A percentile compares a stretch with the other conserved stretches of the same genome.
phyloP scores from a whole-genome alignment of 495 filamentous ascomycete species.

The Poronia punctata region DNA sequence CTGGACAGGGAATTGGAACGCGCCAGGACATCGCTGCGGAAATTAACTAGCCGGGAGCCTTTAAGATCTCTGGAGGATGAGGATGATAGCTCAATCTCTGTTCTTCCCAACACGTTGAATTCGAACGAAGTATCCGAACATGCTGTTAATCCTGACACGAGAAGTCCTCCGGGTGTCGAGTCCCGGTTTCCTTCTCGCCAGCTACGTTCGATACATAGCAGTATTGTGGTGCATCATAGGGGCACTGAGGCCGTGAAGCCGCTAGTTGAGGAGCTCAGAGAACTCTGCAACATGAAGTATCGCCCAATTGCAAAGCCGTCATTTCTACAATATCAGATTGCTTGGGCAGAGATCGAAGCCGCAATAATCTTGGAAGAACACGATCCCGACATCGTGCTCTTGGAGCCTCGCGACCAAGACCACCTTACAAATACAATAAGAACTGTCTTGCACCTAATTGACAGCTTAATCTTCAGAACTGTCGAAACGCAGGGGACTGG shows the following conservation, averaged over 20 bases:
- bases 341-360: conserved; percentile 16
- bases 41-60: conserved; percentile 17
- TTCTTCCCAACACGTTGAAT: too few species aligned
- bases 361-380: conserved; percentile 16
- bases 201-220: too few species aligned
- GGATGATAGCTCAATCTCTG: too few species aligned
- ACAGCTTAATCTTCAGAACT: conserved; percentile 15
- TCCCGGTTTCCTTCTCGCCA: too few species aligned
- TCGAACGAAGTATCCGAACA: too few species aligned
- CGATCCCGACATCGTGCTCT: conserved; percentile 7
- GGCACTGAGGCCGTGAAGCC: not conserved
- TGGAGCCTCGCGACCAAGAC: conserved; percentile 17
- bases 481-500: not conserved
- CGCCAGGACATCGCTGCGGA: conserved; percentile 34
- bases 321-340: conserved; percentile 17
- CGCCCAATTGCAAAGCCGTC: conserved; percentile 7
- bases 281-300: conserved; percentile 9
- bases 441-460: conserved; percentile 19
- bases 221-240: not conserved
- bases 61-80: not conserved
- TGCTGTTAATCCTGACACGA: too few species aligned
- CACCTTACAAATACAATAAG: conserved; percentile 20
- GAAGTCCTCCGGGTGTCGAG: too few species aligned
- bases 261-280: conserved; percentile 12
- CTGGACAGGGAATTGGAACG: conserved; percentile 53